phyloP scores from a whole-genome alignment of 2,329 filamentous ascomycete genomes.

The Trichoderma harzianum region DNA sequence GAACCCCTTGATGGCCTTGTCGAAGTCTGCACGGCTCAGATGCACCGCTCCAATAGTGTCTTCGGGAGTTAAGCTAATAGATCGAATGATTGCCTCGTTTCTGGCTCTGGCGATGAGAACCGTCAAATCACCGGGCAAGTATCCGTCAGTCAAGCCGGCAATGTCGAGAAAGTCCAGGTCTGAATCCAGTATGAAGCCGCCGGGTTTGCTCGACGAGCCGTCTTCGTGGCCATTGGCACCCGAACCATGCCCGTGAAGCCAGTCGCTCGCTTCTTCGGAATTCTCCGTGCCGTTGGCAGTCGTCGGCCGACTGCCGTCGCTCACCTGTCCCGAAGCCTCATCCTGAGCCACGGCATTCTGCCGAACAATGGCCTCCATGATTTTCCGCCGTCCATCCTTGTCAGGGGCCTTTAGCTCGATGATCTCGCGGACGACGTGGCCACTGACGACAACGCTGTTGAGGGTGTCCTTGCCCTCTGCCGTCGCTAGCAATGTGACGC shows the following conservation, averaged over 20 bases:
- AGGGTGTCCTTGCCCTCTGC: constrained; percentile 90
- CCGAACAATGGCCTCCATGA: constrained; percentile 75
- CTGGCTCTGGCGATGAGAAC: constrained; percentile 82
- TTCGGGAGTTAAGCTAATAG: constrained; percentile 55
- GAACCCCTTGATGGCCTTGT: constrained; percentile 82
- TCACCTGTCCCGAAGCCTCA: constrained; percentile 35
- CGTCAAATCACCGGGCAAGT: constrained; percentile 92
- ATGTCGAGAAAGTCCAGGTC: constrained; percentile 88
- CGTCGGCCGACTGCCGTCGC: constrained; percentile 52
- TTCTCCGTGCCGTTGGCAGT: constrained; percentile 51
- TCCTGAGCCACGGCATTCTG: constrained; percentile 45
- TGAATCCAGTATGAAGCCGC: constrained; percentile 69
- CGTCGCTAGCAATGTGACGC: constrained; percentile 83
- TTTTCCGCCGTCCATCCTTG: constrained; percentile 80
- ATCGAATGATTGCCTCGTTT: constrained; percentile 88
- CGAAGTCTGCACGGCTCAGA: constrained; percentile 73
- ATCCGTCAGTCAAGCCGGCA: constrained; percentile 91
- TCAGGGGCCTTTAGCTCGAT: constrained; percentile 84
- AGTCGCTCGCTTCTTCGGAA: constrained; percentile 58
- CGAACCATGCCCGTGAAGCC: constrained; percentile 72
- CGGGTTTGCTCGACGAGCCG: constrained; percentile 34
- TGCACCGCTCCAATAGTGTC: constrained; percentile 51
- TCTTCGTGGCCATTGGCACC: constrained; percentile 46
- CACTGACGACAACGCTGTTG: constrained; percentile 85
- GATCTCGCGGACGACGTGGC: constrained; percentile 90